Evolutionary conservation across 129 eudicot genomes (phyloP), one percentile per base, ranked within the genome.

Genomic region (Kitagawia praeruptora): DNA sequence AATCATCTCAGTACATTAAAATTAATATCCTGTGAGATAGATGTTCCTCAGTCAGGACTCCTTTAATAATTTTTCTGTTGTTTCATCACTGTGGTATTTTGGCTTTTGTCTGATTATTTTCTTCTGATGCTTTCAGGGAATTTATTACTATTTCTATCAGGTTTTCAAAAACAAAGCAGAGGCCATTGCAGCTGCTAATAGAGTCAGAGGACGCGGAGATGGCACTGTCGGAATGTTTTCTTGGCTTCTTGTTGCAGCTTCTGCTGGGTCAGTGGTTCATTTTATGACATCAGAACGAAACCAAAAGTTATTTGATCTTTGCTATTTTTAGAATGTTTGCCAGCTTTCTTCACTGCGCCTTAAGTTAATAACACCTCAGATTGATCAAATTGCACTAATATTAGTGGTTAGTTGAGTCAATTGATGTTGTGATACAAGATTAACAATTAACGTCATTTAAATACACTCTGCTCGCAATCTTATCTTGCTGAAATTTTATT

Each of bases 181-280:
- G 87, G 84, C 91, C 39, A 88, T 95, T 84, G 99, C 99, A 58
- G 85, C 84, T 69, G 85, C 83, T 15, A 93, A 93, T 69, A 87
- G 75, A 81, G 83, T 80, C 40, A 92, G 85, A 84, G 97, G 99
- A 48, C 82, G 16, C 21, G 99, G 99, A 47, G 97, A 95, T 89
- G 99, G 99, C 56, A 80, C 93, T 16, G 90, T 93, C 56, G 96
- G 99, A 75, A 90, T 92, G 93, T 80, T 95, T 18, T 90, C 97
- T 23, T 95, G 96, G 96, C 96, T 95, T 81, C 78, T 88, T 76
- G 99, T 95, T 41, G 99, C 99, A 83, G 99, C 99, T 84, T 84
- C 90, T 78, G 94, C 99, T 11, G 99, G 99, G 98, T 94, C 79
- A 85, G 79, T 44, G 79, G 46, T 18, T 69, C 23, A 31, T 14